These are phyloP conservation scores for Farysia itapuensis DNA, from an alignment of 1,284 basidiomycete genomes.

Conservation along the genomic window DNA sequence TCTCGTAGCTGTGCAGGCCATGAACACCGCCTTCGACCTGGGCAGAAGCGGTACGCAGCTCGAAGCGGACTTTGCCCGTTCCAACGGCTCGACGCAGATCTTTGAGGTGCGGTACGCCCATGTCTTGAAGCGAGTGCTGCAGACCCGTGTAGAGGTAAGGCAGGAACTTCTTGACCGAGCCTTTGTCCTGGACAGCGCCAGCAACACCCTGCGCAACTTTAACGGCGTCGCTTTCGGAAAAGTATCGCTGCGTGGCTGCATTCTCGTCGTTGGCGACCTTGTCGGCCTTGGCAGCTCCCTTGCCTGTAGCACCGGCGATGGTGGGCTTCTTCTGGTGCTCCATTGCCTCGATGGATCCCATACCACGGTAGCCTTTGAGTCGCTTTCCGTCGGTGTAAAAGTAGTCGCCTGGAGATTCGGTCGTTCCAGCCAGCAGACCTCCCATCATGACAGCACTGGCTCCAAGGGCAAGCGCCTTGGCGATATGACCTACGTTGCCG, in stretches of 20 bases:
- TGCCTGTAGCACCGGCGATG: slow-evolving; percentile 60
- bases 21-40: slow-evolving; percentile 96
- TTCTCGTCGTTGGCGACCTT: slow-evolving; percentile 67
- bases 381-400: slow-evolving; percentile 98
- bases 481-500: slow-evolving; percentile 92
- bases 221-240: slow-evolving; percentile 89
- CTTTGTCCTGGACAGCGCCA: slow-evolving; percentile 96
- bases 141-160: slow-evolving; percentile 90
- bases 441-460: slow-evolving; percentile 99
- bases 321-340: slow-evolving; percentile 55
- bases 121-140: slow-evolving; percentile 94
- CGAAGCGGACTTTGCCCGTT: slow-evolving; percentile 77
- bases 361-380: slow-evolving; percentile 97
- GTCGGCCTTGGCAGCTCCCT: slow-evolving; percentile 64
- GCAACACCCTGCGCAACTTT: slow-evolving; percentile 93
- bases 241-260: slow-evolving; percentile 94
- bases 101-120: slow-evolving; percentile 74
- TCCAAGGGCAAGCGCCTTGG: slow-evolving; percentile 91
- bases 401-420: slow-evolving; percentile 97
- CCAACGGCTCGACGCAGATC: slow-evolving; percentile 70
- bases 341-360: slow-evolving; percentile 72
- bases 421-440: slow-evolving; percentile 89
- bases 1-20: slow-evolving; percentile 68
- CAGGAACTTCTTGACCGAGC: slow-evolving; percentile 79
- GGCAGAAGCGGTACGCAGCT: slow-evolving; percentile 89